Conservation (phyloP, 441 rosid genomes). For the Syzygium syzygioides region DNA sequence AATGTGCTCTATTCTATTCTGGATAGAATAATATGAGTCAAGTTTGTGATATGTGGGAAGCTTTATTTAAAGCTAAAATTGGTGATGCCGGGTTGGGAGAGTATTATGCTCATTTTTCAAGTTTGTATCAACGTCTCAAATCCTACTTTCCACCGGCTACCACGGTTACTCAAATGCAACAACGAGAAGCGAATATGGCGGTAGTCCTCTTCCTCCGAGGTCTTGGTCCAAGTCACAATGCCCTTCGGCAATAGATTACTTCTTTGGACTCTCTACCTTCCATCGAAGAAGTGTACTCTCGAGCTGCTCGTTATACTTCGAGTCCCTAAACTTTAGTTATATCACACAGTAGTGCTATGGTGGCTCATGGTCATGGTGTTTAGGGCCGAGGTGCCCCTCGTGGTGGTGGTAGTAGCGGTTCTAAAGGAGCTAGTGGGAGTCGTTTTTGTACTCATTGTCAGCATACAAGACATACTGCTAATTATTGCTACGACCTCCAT, state of each 20-base stretch:
- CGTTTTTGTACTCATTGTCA: neutral
- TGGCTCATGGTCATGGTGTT: neutral
- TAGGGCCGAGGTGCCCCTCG: neutral
- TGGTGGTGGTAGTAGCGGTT: neutral
- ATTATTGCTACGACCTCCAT: neutral
- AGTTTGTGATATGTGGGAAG: no score
- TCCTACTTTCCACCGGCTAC: no score
- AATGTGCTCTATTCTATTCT: no score
- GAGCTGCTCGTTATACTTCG: accelerated
- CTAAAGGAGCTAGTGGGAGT: neutral
- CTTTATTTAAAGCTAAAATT: no score
- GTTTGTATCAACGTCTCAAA: no score
- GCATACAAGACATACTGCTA: neutral
- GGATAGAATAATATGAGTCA: no score
- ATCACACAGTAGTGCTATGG: neutral
- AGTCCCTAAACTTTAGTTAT: neutral
- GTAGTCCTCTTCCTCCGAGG: neutral
- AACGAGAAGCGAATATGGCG: no score
- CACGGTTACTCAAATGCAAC: no score
- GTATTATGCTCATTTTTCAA: no score
- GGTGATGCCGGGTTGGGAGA: no score
- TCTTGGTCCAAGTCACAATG: neutral
- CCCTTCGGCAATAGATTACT: neutral
- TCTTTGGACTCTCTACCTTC: neutral
- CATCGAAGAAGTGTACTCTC: neutral